Conservation (phyloP, 768 basidiomycete species). For the Botryobasidium botryosum region DNA sequence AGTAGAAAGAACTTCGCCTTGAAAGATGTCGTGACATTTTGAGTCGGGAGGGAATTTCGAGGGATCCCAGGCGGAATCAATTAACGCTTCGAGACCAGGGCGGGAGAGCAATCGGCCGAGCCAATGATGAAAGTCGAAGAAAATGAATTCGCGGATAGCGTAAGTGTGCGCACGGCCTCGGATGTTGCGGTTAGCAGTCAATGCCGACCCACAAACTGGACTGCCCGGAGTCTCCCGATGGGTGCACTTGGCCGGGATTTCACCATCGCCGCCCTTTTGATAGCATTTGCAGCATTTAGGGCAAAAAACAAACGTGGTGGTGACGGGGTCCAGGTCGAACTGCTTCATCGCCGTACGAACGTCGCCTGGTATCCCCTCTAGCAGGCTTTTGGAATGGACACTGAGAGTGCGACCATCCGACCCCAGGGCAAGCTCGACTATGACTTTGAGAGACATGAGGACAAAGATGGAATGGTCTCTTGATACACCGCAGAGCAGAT, state of each 20-base stretch:
- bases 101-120: not conserved
- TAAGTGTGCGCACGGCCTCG: not conserved
- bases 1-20: not conserved
- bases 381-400: not conserved
- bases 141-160: not conserved
- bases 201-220: not conserved
- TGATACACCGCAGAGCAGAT: too few relatives aligned
- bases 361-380: not conserved
- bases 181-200: not conserved
- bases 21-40: conserved; percentile 2
- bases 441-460: not conserved
- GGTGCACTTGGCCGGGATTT: not conserved
- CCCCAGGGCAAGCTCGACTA: not conserved
- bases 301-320: not conserved
- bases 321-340: not conserved
- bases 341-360: not conserved
- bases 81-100: not conserved
- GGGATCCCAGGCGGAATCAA: not conserved
- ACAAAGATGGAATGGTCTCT: too few relatives aligned
- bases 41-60: not conserved
- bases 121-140: not conserved
- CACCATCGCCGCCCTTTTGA: too few relatives aligned
- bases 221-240: not conserved
- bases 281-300: not conserved
- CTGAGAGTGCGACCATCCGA: not conserved